These are phyloP conservation scores for Xerocomellus intermedius DNA, from an alignment of 768 basidiomycete genomes.

Conservation along the genomic window DNA sequence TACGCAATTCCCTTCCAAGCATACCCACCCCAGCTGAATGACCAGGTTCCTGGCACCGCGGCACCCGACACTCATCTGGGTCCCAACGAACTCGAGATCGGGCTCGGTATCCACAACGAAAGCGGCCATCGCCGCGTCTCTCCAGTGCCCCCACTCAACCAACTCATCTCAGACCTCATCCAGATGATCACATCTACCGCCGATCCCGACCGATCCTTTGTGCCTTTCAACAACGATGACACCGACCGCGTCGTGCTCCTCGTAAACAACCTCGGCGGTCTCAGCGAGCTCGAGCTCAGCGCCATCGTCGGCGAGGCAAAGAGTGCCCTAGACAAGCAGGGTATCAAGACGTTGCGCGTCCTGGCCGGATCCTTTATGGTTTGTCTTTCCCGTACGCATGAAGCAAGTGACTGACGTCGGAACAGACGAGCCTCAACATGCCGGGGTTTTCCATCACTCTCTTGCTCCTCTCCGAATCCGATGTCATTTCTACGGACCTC, in stretches of 20 bases:
- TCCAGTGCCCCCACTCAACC: conserved; percentile 66
- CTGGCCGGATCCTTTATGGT: conserved; percentile 88
- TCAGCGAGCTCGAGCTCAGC: conserved; percentile 79
- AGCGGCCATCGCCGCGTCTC: conserved; percentile 66
- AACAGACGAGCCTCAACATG: conserved; percentile 87
- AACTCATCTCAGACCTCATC: conserved; percentile 69
- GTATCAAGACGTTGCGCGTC: conserved; percentile 59
- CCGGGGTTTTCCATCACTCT: conserved; percentile 88
- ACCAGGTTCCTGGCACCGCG: conserved; percentile 77
- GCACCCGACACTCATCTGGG: conserved; percentile 53
- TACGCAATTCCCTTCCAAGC: conserved; percentile 26
- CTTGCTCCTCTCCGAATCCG: conserved; percentile 55
- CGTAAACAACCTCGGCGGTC: conserved; percentile 85
- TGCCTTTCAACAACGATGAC: conserved; percentile 62
- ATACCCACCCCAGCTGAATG: not conserved
- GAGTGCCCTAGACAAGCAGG: conserved; percentile 51
- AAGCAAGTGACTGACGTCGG: not conserved
- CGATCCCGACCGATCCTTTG: conserved; percentile 76
- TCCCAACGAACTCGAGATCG: conserved; percentile 76
- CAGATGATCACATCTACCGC: conserved; percentile 66
- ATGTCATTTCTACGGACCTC: conserved; percentile 37
- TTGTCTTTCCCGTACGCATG: conserved; percentile 9
- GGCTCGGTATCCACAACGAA: conserved; percentile 92
- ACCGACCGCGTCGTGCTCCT: conserved; percentile 73
- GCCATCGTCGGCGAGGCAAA: conserved; percentile 65